Evolutionary conservation across 305 asterid species (phyloP), one percentile per base, ranked within the genome.

Genomic region (Fraxinus ornus): DNA sequence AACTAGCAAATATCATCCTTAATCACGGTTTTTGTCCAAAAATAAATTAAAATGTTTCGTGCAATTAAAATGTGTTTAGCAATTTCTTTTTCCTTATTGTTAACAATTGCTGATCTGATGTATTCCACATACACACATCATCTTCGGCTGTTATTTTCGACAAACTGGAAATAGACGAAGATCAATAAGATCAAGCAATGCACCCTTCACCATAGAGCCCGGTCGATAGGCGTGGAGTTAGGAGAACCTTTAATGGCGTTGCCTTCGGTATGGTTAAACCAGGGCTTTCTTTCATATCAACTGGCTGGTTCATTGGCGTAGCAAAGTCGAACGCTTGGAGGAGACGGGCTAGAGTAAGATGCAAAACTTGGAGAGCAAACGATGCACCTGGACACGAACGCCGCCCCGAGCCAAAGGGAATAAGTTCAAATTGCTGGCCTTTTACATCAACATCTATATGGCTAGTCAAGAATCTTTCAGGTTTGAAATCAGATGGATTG

Each of bases 381-480:
- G 86, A 70, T 5, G 77, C 76, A 36, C 82, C 87, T 5, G 79
- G 78, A 60, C 87, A 84, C 15, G 79, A 49, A 44, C 84, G 74
- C 37, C 84, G 71, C 30, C 84, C 87, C 13, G 80, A 72, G 9
- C 87, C 84, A 47, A 84, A 84, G 4, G 84, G 86, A 19, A 84
- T 80, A 71, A 60, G 52, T 75, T 84, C 86, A 62, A 75, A 84
- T 10, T 80, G 77, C 70, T 80, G 62, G 4, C 86, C 84, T 1
- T 73, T 75, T 35, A 49, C 78, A 35, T 76, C 81, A 52, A 60
- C 30, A 3, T 60, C 77, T 36, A 62, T 22, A 62, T 62, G 21
- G 74, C 26, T 79, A 76, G 80, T 47, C 81, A 84, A 66, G 80
- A 84, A 84, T 75, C 86, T 84, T 62, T 84, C 84, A 1, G 86